phyloP scores from a whole-genome alignment of 2,329 filamentous ascomycete genomes.

The Seiridium unicorne region DNA sequence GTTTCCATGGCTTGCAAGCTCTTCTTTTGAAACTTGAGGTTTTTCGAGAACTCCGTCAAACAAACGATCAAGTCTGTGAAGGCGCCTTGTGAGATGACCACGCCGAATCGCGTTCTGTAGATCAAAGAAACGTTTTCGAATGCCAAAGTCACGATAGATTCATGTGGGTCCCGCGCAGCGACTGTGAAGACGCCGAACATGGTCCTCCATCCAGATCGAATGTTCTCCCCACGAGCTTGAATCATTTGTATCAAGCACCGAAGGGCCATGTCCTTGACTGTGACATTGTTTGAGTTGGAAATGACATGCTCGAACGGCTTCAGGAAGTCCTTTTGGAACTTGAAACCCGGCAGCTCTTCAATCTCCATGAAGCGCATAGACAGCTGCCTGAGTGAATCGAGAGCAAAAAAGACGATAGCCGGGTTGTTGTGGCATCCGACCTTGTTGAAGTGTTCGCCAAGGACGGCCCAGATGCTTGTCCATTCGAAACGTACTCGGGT shows the following conservation, averaged over 20 bases:
- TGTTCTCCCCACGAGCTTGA: conserved; percentile 92
- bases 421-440: conserved; percentile 97
- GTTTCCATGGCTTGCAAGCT: conserved; percentile 94
- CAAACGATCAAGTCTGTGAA: conserved; percentile 97
- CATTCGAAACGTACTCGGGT: conserved; percentile 96
- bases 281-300: conserved; percentile 84
- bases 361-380: conserved; percentile 99
- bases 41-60: conserved; percentile 97
- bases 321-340: conserved; percentile 98
- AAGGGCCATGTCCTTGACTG: conserved; percentile 96
- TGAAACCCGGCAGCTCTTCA: conserved; percentile 96
- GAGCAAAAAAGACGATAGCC: conserved; percentile 92
- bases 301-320: conserved; percentile 99
- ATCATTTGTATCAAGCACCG: conserved; percentile 99
- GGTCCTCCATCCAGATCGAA: conserved; percentile 95
- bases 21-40: conserved; percentile 98
- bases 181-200: conserved; percentile 99
- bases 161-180: conserved; percentile 87
- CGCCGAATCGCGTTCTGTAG: conserved; percentile 91
- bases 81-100: conserved; percentile 93
- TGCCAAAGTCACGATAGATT: conserved; percentile 92
- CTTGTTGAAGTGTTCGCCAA: conserved; percentile 98
- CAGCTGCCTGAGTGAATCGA: conserved; percentile 91
- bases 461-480: conserved; percentile 94
- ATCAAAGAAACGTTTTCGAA: conserved; percentile 96